phyloP scores from a whole-genome alignment of 2,329 filamentous ascomycete genomes.

The Penicillium sp. region DNA sequence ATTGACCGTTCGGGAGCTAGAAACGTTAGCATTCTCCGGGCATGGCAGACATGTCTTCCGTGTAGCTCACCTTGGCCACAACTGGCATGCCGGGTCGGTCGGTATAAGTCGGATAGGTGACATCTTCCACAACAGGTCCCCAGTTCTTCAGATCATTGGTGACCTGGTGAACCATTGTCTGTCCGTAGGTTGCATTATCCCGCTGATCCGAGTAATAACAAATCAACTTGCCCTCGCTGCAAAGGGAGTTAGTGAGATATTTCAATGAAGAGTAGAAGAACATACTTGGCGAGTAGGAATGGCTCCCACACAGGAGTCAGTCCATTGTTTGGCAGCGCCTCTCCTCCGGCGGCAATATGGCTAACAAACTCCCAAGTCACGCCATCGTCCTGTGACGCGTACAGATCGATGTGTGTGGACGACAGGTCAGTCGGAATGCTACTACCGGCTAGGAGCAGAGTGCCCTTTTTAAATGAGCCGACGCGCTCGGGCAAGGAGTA shows the following conservation, averaged over 20 bases:
- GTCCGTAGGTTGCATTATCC: constrained; percentile 59
- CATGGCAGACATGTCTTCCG: background rate
- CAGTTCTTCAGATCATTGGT: constrained; percentile 59
- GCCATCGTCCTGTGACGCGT: constrained; percentile 61
- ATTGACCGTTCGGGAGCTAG: constrained; percentile 57
- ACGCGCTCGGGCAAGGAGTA: constrained; percentile 60
- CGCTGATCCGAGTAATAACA: constrained; percentile 71
- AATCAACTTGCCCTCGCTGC: constrained; percentile 55
- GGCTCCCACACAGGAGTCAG: constrained; percentile 71
- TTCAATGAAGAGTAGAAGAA: background rate
- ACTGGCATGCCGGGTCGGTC: constrained; percentile 68
- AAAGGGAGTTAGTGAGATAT: background rate
- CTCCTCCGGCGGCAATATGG: constrained; percentile 63
- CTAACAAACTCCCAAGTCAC: constrained; percentile 65
- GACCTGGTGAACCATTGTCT: constrained; percentile 66
- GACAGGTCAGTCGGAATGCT: constrained; percentile 55
- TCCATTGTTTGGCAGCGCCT: constrained; percentile 61
- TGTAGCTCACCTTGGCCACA: constrained; percentile 42
- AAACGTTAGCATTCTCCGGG: background rate
- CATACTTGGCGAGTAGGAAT: constrained; percentile 56
- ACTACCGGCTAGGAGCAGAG: constrained; percentile 61
- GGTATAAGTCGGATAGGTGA: constrained; percentile 50
- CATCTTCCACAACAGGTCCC: constrained; percentile 62
- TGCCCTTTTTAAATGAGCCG: constrained; percentile 59
- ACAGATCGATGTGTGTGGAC: constrained; percentile 66